A percentile compares a stretch with the other conserved stretches of the same genome.
phyloP scores from a whole-genome alignment of 2,329 filamentous ascomycete species.

The Neofusicoccum parvum region DNA sequence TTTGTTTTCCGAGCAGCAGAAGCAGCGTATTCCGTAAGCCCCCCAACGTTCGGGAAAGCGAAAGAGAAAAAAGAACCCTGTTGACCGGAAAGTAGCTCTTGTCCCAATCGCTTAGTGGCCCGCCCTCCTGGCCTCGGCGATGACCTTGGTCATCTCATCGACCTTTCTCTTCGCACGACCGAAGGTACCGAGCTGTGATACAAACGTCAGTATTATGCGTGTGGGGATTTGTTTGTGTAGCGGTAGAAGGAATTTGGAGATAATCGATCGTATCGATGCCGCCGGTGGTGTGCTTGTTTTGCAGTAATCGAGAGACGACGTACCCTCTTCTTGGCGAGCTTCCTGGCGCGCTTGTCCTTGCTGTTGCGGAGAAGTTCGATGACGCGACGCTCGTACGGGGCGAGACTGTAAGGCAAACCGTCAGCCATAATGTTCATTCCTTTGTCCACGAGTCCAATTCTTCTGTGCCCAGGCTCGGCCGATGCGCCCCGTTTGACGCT shows the following conservation, averaged over 20 bases:
- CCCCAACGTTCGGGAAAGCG: not conserved
- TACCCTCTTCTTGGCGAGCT: constrained; percentile 99
- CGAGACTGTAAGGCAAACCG: constrained; percentile 60
- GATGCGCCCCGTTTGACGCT: not conserved
- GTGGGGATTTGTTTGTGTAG: not conserved
- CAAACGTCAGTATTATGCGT: constrained; percentile 30
- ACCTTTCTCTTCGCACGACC: constrained; percentile 99
- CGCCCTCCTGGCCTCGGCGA: constrained; percentile 87
- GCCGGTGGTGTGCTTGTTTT: not conserved
- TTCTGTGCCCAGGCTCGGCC: not conserved
- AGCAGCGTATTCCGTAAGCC: constrained; percentile 7
- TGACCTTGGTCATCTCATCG: constrained; percentile 97
- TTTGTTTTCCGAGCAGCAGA: constrained; percentile 5
- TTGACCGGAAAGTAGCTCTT: constrained; percentile 18
- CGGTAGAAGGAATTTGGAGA: not conserved
- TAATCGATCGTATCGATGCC: not conserved
- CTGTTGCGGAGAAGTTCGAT: constrained; percentile 99
- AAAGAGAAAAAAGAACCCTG: constrained; percentile 17
- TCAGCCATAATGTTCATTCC: constrained; percentile 19
- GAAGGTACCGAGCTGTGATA: constrained; percentile 86
- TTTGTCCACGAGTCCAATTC: not conserved
- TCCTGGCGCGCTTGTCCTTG: constrained; percentile 98
- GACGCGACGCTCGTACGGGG: constrained; percentile 96
- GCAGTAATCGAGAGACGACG: constrained; percentile 40
- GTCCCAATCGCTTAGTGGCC: constrained; percentile 59